These are phyloP conservation scores for Ramularia endophylla DNA, from an alignment of 2,329 filamentous ascomycete genomes.

Conservation along the genomic window DNA sequence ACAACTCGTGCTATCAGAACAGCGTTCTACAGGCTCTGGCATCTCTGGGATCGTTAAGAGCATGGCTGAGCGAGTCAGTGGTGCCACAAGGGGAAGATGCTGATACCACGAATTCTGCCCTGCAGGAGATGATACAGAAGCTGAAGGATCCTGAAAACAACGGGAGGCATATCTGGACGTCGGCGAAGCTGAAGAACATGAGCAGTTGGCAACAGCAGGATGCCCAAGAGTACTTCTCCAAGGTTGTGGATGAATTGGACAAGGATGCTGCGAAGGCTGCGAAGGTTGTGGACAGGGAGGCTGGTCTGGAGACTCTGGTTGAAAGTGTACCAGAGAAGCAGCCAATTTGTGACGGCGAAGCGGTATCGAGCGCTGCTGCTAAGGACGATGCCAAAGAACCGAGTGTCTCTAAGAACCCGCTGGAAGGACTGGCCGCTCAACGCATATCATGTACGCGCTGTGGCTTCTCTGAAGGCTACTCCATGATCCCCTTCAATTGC, in stretches of 20 bases:
- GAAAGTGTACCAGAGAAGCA: conserved; percentile 8
- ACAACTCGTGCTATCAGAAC: conserved; percentile 98
- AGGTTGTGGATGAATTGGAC: conserved; percentile 61
- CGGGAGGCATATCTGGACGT: conserved; percentile 75
- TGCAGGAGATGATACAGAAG: conserved; percentile 62
- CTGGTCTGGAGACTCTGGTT: conserved; percentile 23
- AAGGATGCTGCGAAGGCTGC: conserved; percentile 38
- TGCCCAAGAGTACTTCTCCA: conserved; percentile 94
- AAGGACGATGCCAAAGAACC: conserved; percentile 4
- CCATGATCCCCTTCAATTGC: conserved; percentile 90
- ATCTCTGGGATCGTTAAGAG: conserved; percentile 48
- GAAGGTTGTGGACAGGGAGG: conserved; percentile 11
- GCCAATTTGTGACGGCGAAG: conserved; percentile 3
- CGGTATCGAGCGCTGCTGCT: background rate
- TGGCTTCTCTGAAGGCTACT: conserved; percentile 79
- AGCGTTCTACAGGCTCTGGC: conserved; percentile 68
- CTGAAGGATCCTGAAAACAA: conserved; percentile 66
- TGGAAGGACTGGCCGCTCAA: conserved; percentile 84
- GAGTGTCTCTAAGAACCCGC: conserved; percentile 57
- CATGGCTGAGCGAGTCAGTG: conserved; percentile 13
- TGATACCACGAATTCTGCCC: conserved; percentile 33
- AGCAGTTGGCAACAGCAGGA: conserved; percentile 96
- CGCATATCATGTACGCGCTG: conserved; percentile 81
- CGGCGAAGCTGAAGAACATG: conserved; percentile 77
- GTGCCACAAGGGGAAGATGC: conserved; percentile 9